Percentiles rank a stretch among this genome's conserved stretches.
phyloP scores from a whole-genome alignment of 2,329 filamentous ascomycete species.

The Neopestalotiopsis clavispora region DNA sequence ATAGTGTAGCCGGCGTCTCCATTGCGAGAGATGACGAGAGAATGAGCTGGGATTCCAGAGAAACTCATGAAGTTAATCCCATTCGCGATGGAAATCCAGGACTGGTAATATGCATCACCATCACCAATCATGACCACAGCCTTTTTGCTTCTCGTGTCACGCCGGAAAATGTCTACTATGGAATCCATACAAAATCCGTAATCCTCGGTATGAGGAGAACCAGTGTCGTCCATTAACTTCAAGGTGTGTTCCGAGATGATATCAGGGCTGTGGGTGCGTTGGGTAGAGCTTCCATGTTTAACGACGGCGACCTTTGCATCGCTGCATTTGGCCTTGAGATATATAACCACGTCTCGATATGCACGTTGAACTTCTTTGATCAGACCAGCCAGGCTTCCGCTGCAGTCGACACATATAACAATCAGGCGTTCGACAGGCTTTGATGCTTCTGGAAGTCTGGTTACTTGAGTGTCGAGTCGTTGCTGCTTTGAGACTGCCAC shows the following conservation, averaged over 20 bases:
- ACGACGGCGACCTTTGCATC: neutral
- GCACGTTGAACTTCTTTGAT: neutral
- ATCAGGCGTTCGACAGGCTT: neutral
- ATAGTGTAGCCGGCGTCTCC: neutral
- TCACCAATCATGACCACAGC: neutral
- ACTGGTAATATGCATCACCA: neutral
- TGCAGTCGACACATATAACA: neutral
- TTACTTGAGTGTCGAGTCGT: neutral
- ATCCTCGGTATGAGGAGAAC: neutral
- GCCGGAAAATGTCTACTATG: too few relatives aligned
- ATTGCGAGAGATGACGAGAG: neutral
- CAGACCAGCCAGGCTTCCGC: neutral
- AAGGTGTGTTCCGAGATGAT: neutral
- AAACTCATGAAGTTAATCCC: neutral
- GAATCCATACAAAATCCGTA: neutral
- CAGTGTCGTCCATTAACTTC: neutral
- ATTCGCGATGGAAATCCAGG: neutral
- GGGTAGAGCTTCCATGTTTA: neutral
- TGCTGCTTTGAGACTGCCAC: neutral
- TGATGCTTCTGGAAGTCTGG: neutral
- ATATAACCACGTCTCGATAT: neutral
- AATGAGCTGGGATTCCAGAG: neutral
- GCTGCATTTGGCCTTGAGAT: neutral
- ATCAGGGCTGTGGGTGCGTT: neutral
- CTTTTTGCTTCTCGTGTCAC: neutral